phyloP scores from a whole-genome alignment of 208 protist genomes.

The Leishmania martiniquensis region DNA sequence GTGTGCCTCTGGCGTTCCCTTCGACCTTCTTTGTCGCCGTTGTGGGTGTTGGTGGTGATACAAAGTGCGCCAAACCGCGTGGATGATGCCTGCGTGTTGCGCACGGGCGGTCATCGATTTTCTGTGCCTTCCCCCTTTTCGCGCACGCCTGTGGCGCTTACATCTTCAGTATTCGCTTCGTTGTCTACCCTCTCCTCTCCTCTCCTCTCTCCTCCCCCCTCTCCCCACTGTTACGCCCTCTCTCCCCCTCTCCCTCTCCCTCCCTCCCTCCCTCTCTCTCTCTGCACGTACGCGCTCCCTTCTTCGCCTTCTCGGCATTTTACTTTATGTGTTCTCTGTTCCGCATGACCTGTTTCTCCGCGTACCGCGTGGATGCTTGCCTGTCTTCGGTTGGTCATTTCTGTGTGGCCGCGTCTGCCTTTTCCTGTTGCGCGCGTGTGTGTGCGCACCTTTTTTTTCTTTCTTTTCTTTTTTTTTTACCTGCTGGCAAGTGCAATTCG shows the following conservation, averaged over 20 bases:
- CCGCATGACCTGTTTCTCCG: not conserved
- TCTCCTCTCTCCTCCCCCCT: not conserved
- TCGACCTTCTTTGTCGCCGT: no score
- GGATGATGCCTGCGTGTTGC: no score
- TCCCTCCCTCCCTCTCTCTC: not conserved
- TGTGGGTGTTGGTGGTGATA: no score
- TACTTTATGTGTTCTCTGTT: not conserved
- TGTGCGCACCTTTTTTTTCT: not conserved
- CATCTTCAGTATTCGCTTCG: not conserved
- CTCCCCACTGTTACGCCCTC: not conserved
- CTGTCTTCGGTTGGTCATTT: no score
- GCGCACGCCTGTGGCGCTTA: not conserved
- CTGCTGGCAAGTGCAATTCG: no score
- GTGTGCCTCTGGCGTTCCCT: no score
- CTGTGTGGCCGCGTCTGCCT: no score
- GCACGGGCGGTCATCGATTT: no score
- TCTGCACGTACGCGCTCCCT: no score
- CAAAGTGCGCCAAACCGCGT: no score
- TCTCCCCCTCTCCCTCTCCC: not conserved
- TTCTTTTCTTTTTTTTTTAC: not conserved
- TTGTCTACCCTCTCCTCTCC: not conserved
- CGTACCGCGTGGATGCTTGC: not conserved
- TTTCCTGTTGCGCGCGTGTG: no score
- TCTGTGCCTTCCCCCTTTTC: not conserved
- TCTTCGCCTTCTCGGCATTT: not conserved